These are phyloP conservation scores for Sclerotiophoma versabilis DNA, from an alignment of 2,329 filamentous ascomycete species.

Conservation along the genomic window DNA sequence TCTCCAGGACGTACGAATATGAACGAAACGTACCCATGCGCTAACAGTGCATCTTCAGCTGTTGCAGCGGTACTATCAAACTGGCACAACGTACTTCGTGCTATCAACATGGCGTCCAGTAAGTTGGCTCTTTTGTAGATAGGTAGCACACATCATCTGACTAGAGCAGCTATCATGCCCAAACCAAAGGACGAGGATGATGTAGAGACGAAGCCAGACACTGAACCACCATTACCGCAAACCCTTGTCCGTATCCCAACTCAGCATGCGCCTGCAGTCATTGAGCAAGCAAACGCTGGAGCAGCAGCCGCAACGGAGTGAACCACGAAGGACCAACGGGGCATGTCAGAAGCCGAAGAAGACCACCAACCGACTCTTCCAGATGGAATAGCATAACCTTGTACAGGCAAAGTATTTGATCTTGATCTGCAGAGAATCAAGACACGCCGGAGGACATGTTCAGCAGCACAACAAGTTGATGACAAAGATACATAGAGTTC, in stretches of 20 bases:
- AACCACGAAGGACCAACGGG: background rate
- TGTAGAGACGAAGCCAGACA: constrained; percentile 49
- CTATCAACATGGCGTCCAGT: constrained; percentile 88
- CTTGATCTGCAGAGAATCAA: background rate
- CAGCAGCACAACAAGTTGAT: background rate
- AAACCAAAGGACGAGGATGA: constrained; percentile 61
- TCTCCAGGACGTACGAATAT: too few species aligned
- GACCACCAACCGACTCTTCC: background rate
- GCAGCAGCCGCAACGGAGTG: constrained; percentile 25
- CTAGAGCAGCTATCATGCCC: constrained; percentile 69
- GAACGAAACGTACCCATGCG: too few species aligned
- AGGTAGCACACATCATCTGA: constrained; percentile 20
- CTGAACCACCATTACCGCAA: constrained; percentile 70
- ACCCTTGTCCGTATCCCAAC: constrained; percentile 86
- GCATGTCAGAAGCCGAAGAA: background rate
- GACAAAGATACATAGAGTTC: background rate
- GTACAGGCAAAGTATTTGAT: background rate
- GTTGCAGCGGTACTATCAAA: constrained; percentile 86
- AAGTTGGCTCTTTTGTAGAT: constrained; percentile 46
- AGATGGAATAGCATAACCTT: background rate
- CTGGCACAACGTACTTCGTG: constrained; percentile 85
- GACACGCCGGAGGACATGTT: background rate
- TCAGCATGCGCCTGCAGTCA: constrained; percentile 63
- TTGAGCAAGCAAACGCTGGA: constrained; percentile 44
- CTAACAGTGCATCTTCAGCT: constrained; percentile 56